These are phyloP conservation scores for Xylariaceae sp. DNA, from an alignment of 2,329 filamentous ascomycete species.

Conservation along the genomic window DNA sequence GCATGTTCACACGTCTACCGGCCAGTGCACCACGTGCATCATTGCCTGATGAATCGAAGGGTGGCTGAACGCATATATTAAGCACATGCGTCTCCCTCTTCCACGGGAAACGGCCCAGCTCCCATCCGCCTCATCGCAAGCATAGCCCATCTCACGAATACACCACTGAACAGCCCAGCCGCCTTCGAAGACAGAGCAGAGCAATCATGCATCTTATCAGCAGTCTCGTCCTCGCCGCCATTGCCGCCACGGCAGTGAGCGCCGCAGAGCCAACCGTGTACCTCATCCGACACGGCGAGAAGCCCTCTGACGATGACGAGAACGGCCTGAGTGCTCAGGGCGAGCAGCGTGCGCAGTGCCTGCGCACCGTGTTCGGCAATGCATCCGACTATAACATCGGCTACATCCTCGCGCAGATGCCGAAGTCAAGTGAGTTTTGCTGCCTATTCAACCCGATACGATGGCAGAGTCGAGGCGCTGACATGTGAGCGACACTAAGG, in stretches of 20 bases:
- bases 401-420: constrained; percentile 54
- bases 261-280: constrained; percentile 48
- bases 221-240: constrained; percentile 5
- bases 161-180: neutral
- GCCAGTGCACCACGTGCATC: neutral
- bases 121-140: neutral
- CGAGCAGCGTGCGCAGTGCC: constrained; percentile 54
- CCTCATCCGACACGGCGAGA: constrained; percentile 62
- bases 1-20: neutral
- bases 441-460: neutral
- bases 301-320: constrained; percentile 43
- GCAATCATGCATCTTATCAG: constrained; percentile 16
- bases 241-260: constrained; percentile 9
- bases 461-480: neutral
- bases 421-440: constrained; percentile 40
- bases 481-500: constrained; percentile 31
- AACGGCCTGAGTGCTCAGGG: constrained; percentile 50
- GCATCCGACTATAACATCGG: constrained; percentile 51
- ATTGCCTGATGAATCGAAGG: neutral
- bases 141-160: neutral
- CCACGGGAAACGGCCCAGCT: neutral
- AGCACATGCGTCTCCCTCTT: neutral
- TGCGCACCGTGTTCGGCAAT: constrained; percentile 53
- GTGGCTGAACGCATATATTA: neutral
- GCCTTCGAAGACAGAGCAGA: neutral